Evolutionary conservation across 768 basidiomycete species (phyloP).

Genomic region (Naganishia vaughanmartiniae): DNA sequence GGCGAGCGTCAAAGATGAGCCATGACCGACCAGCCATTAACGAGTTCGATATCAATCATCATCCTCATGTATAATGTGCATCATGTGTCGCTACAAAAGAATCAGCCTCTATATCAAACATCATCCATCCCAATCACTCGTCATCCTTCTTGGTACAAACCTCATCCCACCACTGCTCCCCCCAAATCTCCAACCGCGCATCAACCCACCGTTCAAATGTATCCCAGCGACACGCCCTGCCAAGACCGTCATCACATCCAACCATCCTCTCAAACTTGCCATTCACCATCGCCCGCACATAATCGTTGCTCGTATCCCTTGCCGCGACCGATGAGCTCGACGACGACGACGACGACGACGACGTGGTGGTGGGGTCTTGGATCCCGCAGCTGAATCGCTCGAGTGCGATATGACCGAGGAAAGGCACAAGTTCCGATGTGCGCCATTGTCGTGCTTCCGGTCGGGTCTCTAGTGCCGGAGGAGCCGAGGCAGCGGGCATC

Average conservation of each 20-base stretch:
- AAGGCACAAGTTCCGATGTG: constrained; percentile 53
- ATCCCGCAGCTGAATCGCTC: constrained; percentile 48
- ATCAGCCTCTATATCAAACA: too few species aligned
- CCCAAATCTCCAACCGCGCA: constrained; percentile 31
- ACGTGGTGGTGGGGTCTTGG: too few species aligned
- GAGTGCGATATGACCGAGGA: constrained; percentile 54
- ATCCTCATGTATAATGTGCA: too few species aligned
- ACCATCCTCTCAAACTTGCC: constrained; percentile 50
- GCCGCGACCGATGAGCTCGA: neutral
- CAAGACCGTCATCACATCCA: constrained; percentile 51
- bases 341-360: too few species aligned
- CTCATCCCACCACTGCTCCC: constrained; percentile 28
- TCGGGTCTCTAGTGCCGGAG: constrained; percentile 44
- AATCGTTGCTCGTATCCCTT: constrained; percentile 37
- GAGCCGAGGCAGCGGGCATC: constrained; percentile 31
- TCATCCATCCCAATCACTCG: constrained; percentile 12
- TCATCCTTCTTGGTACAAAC: constrained; percentile 27
- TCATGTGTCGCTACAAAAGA: too few species aligned
- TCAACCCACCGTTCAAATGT: constrained; percentile 44
- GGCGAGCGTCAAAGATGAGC: too few species aligned
- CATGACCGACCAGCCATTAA: too few species aligned
- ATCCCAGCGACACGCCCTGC: constrained; percentile 47
- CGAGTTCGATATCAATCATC: too few species aligned
- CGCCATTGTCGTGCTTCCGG: constrained; percentile 49
- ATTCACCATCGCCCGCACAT: constrained; percentile 53